Evolutionary conservation across 805 yeast species (phyloP), one percentile per base, ranked within the genome.

Genomic region (Hemisphaericaspora nanyangensis): DNA sequence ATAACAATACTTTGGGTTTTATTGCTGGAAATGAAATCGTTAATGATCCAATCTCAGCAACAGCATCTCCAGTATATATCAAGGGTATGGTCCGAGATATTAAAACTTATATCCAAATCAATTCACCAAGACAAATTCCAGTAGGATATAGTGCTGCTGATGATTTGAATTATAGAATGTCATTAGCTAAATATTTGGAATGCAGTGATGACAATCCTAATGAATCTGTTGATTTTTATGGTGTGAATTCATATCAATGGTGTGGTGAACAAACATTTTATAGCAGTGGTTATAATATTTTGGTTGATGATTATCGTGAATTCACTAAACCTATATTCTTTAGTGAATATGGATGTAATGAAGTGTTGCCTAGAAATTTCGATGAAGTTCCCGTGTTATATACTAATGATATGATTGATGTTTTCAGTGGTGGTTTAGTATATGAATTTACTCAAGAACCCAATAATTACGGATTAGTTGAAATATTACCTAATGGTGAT

Each of bases 101-200:
- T 67, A 90, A 90, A 58, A 63, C 64, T 20, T 91, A 84, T 55
- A 80, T 87, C 44, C 56, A 63, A 7, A 51, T 56, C 19, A 77
- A 86, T 51, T 61, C 79, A 3, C 74, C 79, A 1, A 72, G 99
- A 39, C 52, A 54, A 11, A 76, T 91, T 13, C 98, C 98, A 0
- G 86, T 91, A 27, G 98, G 98, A 0, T 91, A 91, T 58, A 88
- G 97, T 0, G 97, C 98, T 0, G 98, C 97, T 1, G 98, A 91
- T 62, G 97, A 90, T 54, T 70, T 90, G 43, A 62, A 71, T 37
- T 90, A 77, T 60, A 71, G 98, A 51, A 75, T 77, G 7, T 75
- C 96, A 0, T 70, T 90, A 34, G 83, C 96, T 0, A 74, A 79
- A 41, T 91, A 85, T 56, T 71, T 91, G 40, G 91, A 83, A 51